These are phyloP conservation scores for Ophiocordyceps robertsii DNA, from an alignment of 2,329 filamentous ascomycete genomes.

Conservation along the genomic window DNA sequence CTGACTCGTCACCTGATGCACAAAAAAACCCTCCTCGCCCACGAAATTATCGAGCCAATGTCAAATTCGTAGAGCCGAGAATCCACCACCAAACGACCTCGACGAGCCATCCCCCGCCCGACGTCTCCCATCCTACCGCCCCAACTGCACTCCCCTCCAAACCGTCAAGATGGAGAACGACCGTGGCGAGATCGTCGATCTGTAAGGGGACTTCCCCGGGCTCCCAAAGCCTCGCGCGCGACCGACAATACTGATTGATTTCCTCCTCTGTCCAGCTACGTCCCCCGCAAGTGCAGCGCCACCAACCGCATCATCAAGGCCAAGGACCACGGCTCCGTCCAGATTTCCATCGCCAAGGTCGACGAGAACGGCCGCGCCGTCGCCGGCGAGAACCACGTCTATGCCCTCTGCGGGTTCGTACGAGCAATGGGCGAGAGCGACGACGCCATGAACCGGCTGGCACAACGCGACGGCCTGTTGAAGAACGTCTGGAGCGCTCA, in stretches of 20 bases:
- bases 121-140: conserved; percentile 15
- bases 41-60: conserved; percentile 20
- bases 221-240: background rate
- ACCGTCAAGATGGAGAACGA: conserved; percentile 95
- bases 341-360: conserved; percentile 95
- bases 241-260: background rate
- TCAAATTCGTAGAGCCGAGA: conserved; percentile 19
- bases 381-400: conserved; percentile 94
- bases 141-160: conserved; percentile 3
- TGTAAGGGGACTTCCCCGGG: conserved; percentile 46
- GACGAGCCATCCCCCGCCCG: conserved; percentile 13
- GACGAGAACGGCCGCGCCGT: conserved; percentile 93
- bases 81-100: conserved; percentile 13
- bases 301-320: conserved; percentile 99
- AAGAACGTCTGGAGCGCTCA: conserved; percentile 90
- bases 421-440: conserved; percentile 96
- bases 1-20: conserved; percentile 19
- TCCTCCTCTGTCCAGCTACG: conserved; percentile 51
- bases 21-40: conserved; percentile 22
- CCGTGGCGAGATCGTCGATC: conserved; percentile 98
- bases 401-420: conserved; percentile 95
- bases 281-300: conserved; percentile 96
- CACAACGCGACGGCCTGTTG: conserved; percentile 90
- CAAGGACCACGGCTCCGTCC: conserved; percentile 98
- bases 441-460: conserved; percentile 87